Percentiles rank a stretch among this genome's conserved stretches.
phyloP scores from a whole-genome alignment of 2,329 filamentous ascomycete species.

The Aplosporella prunicola region DNA sequence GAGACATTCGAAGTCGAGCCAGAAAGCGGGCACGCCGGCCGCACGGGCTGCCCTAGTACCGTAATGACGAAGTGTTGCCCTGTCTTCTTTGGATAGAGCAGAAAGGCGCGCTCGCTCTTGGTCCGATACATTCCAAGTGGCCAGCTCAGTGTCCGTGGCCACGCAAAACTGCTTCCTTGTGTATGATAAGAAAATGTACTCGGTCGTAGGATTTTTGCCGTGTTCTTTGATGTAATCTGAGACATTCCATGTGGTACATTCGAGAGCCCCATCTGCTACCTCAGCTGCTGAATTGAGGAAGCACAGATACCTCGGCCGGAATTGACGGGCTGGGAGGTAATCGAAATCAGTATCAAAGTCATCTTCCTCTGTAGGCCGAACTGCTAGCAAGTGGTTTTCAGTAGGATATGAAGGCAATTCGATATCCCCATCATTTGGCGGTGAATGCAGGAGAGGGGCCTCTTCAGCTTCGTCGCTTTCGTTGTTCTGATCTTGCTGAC shows the following conservation, averaged over 20 bases:
- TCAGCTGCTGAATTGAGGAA: neutral
- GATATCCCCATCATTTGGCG: neutral
- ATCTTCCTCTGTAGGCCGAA: neutral
- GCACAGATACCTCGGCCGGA: constrained; percentile 4
- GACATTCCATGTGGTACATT: constrained; percentile 2
- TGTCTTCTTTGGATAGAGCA: neutral
- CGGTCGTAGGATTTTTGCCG: neutral
- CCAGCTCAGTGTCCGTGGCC: neutral
- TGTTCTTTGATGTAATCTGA: constrained; percentile 2
- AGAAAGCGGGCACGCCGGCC: constrained; percentile 1
- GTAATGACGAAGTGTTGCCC: neutral
- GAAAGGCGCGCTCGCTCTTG: neutral
- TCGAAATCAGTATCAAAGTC: constrained; percentile 5
- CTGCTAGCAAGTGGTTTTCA: no score
- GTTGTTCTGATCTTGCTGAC: neutral
- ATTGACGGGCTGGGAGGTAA: constrained; percentile 3
- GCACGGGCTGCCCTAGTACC: constrained; percentile 1
- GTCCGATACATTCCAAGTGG: neutral
- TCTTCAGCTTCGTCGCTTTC: neutral
- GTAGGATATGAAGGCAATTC: no score
- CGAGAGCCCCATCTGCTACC: neutral
- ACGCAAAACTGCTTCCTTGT: constrained; percentile 9
- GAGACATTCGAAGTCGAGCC: constrained; percentile 9
- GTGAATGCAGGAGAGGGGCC: neutral
- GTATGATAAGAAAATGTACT: constrained; percentile 7